Conservation (phyloP, 176 grass and related monocot genomes). For the Phoenix dactylifera region DNA sequence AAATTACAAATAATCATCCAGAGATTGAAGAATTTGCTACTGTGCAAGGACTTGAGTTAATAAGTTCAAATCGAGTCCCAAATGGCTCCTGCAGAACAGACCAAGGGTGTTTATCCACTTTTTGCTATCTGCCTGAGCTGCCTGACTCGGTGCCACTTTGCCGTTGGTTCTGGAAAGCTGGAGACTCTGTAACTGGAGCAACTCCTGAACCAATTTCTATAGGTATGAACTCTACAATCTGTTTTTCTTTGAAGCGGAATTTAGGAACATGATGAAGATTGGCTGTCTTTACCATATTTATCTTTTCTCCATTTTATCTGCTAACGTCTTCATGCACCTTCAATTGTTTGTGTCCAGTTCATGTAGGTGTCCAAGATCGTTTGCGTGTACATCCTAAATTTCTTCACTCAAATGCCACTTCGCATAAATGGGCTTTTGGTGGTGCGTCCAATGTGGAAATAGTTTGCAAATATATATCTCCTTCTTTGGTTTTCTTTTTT, state of each 20-base stretch:
- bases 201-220: slow-evolving; percentile 11
- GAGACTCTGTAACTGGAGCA: slow-evolving; percentile 66
- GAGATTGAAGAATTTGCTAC: too few relatives aligned
- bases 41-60: too few relatives aligned
- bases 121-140: background rate
- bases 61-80: background rate
- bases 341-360: background rate
- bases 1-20: too few relatives aligned
- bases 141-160: slow-evolving; percentile 29
- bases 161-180: slow-evolving; percentile 94
- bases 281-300: too few relatives aligned
- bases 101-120: slow-evolving; percentile 2
- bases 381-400: slow-evolving; percentile 43
- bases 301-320: too few relatives aligned
- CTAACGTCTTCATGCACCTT: background rate
- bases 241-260: too few relatives aligned
- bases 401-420: slow-evolving; percentile 51
- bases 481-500: background rate
- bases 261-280: too few relatives aligned
- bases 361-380: slow-evolving; percentile 28
- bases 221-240: too few relatives aligned
- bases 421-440: slow-evolving; percentile 52
- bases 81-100: slow-evolving; percentile 5
- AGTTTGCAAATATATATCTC: too few relatives aligned
- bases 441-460: slow-evolving; percentile 8